phyloP scores from a whole-genome alignment of 192 early-diverging fungal genomes.

The Helicostylum pulchrum region DNA sequence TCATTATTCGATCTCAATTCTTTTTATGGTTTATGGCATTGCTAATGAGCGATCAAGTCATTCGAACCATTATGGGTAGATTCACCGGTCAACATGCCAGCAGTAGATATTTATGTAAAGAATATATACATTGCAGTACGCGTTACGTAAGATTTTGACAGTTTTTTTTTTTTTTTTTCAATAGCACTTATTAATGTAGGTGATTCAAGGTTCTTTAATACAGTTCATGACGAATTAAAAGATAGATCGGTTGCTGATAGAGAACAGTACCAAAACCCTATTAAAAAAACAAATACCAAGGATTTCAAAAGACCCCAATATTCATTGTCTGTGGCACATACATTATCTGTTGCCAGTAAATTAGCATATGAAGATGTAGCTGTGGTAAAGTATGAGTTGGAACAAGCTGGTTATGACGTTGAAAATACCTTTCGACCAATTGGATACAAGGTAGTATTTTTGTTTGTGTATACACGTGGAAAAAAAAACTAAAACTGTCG shows the following conservation, averaged over 20 bases:
- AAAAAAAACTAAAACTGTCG: neutral
- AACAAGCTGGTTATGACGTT: slow-evolving; percentile 47
- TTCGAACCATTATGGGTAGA: slow-evolving; percentile 25
- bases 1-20: slow-evolving; percentile 25
- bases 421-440: slow-evolving; percentile 47
- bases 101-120: slow-evolving; percentile 26
- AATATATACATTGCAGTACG: neutral
- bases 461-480: neutral
- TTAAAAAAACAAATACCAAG: neutral
- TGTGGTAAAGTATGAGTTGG: slow-evolving; percentile 49
- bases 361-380: slow-evolving; percentile 51
- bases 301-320: slow-evolving; percentile 40
- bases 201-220: slow-evolving; percentile 26
- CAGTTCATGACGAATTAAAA: slow-evolving; percentile 5
- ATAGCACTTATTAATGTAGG: slow-evolving; percentile 37
- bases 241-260: neutral
- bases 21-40: slow-evolving; percentile 30
- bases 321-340: slow-evolving; percentile 46
- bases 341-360: slow-evolving; percentile 47
- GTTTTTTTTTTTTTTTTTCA: slow-evolving; percentile 2
- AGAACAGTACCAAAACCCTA: neutral
- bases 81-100: slow-evolving; percentile 29
- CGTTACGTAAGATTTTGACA: neutral
- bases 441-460: slow-evolving; percentile 45
- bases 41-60: slow-evolving; percentile 25